Evolutionary conservation across 768 basidiomycete species (phyloP), one percentile per base, ranked within the genome.

Genomic region (Hydnum rufescens): DNA sequence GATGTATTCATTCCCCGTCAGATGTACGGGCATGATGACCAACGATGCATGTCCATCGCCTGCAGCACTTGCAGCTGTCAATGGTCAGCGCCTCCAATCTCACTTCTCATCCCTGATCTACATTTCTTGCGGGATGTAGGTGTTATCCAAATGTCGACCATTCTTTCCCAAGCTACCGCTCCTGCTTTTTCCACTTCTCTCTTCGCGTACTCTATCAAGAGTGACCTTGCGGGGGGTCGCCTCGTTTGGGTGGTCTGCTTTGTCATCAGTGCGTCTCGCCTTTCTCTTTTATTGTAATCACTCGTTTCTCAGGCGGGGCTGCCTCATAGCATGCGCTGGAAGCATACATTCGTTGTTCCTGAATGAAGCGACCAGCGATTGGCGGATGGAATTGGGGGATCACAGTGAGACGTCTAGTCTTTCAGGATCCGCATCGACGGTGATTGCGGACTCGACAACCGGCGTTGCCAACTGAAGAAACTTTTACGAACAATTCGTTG

Each of bases 181-280:
- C 49, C 49, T 31, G 49, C 49, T 16, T 16, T 32, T 2, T 6
- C 49, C 6, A 50, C 23, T 6, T 29, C 49, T 18, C 49, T 50
- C 25, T 50, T 50, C 30, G 49, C 49, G 28, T 2, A 31, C 16
- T 50, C 49, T 16, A 34, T 50, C 16, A 25, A 34, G 26, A 31
- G 32, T 28, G 16, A 47, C 13, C 6, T 50, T 6, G 13, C 26
- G 16, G 49, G 49, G 26, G 49, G 49, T 16, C 25, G 32, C 18
- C 31, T 50, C 16, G 25, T 50, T 16, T 50, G 49, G 49, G 31
- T 50, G 13, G 49, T 50, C 6, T 32, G 29, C 6, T 34, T 50
- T 2, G 32, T 26, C 25, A 8, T 50, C 26, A 18, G 49, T 50
- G 13, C 44, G 44, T 47, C 44, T 16, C 13, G 26, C 1, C 13